Evolutionary conservation across 306 rosid species (phyloP).

Genomic region (Prinsepia uniflora): DNA sequence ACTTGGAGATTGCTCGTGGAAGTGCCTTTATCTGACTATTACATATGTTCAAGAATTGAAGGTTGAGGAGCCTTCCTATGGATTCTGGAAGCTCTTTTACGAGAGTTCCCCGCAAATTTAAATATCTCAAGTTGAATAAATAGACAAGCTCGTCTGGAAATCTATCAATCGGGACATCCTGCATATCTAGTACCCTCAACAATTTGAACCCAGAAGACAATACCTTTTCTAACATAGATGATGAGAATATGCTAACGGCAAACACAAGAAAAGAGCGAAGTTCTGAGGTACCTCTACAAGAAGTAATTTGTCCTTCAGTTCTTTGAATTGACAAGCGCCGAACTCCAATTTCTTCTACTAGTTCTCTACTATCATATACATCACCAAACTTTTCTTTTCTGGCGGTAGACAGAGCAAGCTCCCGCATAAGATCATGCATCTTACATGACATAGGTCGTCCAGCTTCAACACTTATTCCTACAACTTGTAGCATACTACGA

Average conservation of each 20-base stretch:
- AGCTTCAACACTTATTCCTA: no score
- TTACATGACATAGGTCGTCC: neutral
- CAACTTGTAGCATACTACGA: constrained; percentile 16
- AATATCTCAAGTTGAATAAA: constrained; percentile 17
- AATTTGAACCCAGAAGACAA: neutral
- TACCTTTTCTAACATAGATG: neutral
- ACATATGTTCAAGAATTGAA: constrained; percentile 6
- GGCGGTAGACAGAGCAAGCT: constrained; percentile 3
- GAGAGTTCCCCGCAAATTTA: constrained; percentile 4
- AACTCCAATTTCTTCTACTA: neutral
- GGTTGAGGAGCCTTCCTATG: constrained; percentile 15
- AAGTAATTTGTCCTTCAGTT: neutral
- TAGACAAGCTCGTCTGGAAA: neutral
- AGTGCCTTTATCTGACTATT: fast-evolving
- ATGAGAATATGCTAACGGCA: neutral
- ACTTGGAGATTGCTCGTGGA: constrained; percentile 7
- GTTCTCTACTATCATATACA: neutral
- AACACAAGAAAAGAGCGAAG: constrained; percentile 14
- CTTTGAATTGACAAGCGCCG: constrained; percentile 10
- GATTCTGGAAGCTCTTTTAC: constrained; percentile 20
- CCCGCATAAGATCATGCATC: constrained; percentile 28
- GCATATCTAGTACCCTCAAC: constrained; percentile 18
- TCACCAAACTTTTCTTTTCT: constrained; percentile 9
- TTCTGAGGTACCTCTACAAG: neutral
- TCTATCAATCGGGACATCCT: neutral